phyloP scores from a whole-genome alignment of 2,329 filamentous ascomycete species.

The Cephalotrichum gorgonifer region DNA sequence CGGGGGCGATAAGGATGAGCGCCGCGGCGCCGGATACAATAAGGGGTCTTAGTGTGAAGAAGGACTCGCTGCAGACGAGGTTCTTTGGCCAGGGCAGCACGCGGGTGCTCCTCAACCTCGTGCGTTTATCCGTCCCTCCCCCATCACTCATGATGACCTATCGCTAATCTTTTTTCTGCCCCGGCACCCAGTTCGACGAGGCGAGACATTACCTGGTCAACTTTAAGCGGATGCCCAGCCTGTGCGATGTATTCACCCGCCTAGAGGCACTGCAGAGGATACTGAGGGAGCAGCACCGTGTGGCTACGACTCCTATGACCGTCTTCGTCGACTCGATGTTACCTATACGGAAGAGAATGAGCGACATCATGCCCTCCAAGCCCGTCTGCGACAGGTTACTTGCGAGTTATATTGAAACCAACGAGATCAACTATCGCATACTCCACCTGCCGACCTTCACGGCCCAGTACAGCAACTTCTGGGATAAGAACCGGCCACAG shows the following conservation, averaged over 20 bases:
- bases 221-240: slow-evolving; percentile 25
- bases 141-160: not conserved
- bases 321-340: slow-evolving; percentile 51
- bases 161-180: slow-evolving; percentile 4
- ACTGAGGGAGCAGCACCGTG: slow-evolving; percentile 35
- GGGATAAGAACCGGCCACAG: slow-evolving; percentile 34
- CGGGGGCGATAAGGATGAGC: slow-evolving; percentile 14
- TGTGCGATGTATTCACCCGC: slow-evolving; percentile 30
- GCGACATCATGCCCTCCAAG: slow-evolving; percentile 41
- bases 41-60: slow-evolving; percentile 37
- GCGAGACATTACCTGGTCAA: slow-evolving; percentile 39
- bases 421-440: slow-evolving; percentile 42
- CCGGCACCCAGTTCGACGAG: slow-evolving; percentile 35
- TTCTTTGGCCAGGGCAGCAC: slow-evolving; percentile 44
- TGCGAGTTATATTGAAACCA: slow-evolving; percentile 35
- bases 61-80: slow-evolving; percentile 33
- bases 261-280: slow-evolving; percentile 36
- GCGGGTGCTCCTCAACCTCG: slow-evolving; percentile 42
- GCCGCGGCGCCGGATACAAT: slow-evolving; percentile 33
- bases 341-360: slow-evolving; percentile 46
- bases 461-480: slow-evolving; percentile 39
- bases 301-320: slow-evolving; percentile 37
- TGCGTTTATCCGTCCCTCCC: slow-evolving; percentile 18
- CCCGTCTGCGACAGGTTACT: slow-evolving; percentile 40
- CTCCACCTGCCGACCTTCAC: slow-evolving; percentile 42